phyloP scores from a whole-genome alignment of 805 yeast genomes.

The Candida peoriensis region DNA sequence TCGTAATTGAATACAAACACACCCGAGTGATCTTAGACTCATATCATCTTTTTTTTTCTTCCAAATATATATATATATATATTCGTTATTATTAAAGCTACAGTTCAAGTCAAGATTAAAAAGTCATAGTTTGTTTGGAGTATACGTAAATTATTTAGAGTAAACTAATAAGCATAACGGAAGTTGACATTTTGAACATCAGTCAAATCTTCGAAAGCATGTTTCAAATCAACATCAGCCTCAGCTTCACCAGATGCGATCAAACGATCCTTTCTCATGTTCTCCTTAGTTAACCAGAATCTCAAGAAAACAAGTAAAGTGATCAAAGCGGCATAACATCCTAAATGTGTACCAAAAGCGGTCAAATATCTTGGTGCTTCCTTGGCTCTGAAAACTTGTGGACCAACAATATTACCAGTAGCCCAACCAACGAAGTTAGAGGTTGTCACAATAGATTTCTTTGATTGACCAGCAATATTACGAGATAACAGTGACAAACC shows the following conservation, averaged over 20 bases:
- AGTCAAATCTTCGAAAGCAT: conserved; percentile 11
- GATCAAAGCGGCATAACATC: conserved; percentile 5
- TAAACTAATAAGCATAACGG: conserved; percentile 12
- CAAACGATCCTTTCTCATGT: no score
- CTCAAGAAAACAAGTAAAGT: conserved; percentile 1
- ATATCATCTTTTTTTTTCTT: no score
- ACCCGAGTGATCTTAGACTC: no score
- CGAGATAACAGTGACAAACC: conserved; percentile 45
- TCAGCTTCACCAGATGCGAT: no score
- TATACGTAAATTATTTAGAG: no score
- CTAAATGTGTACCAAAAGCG: conserved; percentile 8
- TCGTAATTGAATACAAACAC: no score
- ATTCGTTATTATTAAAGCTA: no score
- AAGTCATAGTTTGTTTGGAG: no score
- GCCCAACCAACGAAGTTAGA: conserved; percentile 47
- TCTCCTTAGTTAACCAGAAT: no score
- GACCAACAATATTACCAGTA: conserved; percentile 50
- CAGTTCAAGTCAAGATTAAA: no score
- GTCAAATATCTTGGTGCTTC: conserved; percentile 42
- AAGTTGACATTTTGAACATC: conserved; percentile 14
- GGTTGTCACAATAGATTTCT: conserved; percentile 43
- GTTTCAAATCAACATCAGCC: conserved; percentile 3
- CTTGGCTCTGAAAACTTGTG: conserved; percentile 46
- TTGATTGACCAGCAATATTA: conserved; percentile 53
- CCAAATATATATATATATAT: no score